Evolutionary conservation across 1,139 yeast species (phyloP).

Genomic region (Pneumocystis oryctolagi): DNA sequence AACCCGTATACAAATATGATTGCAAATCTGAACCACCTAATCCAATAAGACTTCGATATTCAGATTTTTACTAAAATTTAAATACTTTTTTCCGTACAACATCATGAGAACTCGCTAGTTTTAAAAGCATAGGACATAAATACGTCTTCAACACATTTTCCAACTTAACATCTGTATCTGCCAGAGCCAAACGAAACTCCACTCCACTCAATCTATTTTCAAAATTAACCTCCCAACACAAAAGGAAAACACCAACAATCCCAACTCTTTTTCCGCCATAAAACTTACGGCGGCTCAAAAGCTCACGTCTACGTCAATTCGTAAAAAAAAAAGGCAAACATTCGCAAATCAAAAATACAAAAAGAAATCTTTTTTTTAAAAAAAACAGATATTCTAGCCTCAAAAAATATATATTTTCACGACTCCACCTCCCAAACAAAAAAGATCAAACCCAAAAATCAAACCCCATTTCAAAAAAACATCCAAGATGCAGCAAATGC

Average conservation of each 20-base stretch:
- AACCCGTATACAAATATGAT: conserved; percentile 53
- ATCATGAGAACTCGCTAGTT: conserved; percentile 56
- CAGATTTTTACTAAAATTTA: conserved; percentile 21
- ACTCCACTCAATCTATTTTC: conserved; percentile 26
- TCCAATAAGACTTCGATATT: conserved; percentile 29
- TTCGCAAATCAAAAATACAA: neutral
- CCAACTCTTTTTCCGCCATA: neutral
- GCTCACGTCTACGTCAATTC: neutral
- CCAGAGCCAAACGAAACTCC: conserved; percentile 69
- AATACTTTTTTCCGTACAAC: conserved; percentile 57
- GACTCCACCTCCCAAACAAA: neutral
- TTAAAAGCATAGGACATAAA: conserved; percentile 63
- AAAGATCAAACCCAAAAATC: neutral
- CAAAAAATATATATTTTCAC: neutral
- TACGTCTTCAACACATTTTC: conserved; percentile 47
- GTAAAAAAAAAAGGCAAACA: neutral
- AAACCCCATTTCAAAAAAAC: neutral
- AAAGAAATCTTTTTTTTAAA: neutral
- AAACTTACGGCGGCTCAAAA: no score
- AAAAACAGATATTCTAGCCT: neutral
- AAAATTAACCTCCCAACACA: neutral
- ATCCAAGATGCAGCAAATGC: neutral
- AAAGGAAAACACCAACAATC: neutral
- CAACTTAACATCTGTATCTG: conserved; percentile 52
- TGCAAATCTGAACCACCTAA: neutral